A percentile compares a stretch with the other conserved stretches of the same genome.
Evolutionary conservation across 2,329 filamentous ascomycete genomes (phyloP).

Genomic region (Plenodomus biglobosus): DNA sequence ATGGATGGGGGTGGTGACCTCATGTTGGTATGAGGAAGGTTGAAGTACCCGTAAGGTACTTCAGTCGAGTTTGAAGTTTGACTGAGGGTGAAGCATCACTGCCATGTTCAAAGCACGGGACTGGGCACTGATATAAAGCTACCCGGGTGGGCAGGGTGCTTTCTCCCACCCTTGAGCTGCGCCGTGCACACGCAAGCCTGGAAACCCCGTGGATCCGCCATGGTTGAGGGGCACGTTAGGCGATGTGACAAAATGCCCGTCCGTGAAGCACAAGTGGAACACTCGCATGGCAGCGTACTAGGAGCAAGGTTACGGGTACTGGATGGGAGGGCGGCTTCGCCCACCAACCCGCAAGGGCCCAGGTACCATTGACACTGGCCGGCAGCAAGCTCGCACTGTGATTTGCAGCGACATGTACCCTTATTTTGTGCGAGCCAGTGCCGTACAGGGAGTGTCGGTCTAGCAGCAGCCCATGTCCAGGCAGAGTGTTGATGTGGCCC

Average conservation of each 20-base stretch:
- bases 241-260: slow-evolving; percentile 16
- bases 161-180: slow-evolving; percentile 27
- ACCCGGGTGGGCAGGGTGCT: slow-evolving; percentile 14
- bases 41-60: slow-evolving; percentile 21
- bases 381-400: slow-evolving; percentile 24
- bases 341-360: slow-evolving; percentile 22
- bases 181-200: slow-evolving; percentile 19
- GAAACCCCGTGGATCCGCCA: slow-evolving; percentile 23
- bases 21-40: slow-evolving; percentile 25
- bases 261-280: slow-evolving; percentile 29
- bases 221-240: slow-evolving; percentile 25
- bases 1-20: slow-evolving; percentile 41
- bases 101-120: slow-evolving; percentile 30
- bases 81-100: slow-evolving; percentile 33
- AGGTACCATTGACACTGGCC: slow-evolving; percentile 22
- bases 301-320: slow-evolving; percentile 28
- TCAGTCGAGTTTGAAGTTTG: slow-evolving; percentile 17
- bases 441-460: slow-evolving; percentile 22
- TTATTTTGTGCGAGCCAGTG: slow-evolving; percentile 20
- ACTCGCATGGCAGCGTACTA: slow-evolving; percentile 22
- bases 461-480: slow-evolving; percentile 21
- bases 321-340: slow-evolving; percentile 24
- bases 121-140: slow-evolving; percentile 30
- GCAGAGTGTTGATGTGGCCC: slow-evolving; percentile 25
- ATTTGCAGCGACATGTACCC: slow-evolving; percentile 28